Conservation (phyloP, 225 moss, liverwort and hornwort genomes). For the Pseudisothecium myosuroides region DNA sequence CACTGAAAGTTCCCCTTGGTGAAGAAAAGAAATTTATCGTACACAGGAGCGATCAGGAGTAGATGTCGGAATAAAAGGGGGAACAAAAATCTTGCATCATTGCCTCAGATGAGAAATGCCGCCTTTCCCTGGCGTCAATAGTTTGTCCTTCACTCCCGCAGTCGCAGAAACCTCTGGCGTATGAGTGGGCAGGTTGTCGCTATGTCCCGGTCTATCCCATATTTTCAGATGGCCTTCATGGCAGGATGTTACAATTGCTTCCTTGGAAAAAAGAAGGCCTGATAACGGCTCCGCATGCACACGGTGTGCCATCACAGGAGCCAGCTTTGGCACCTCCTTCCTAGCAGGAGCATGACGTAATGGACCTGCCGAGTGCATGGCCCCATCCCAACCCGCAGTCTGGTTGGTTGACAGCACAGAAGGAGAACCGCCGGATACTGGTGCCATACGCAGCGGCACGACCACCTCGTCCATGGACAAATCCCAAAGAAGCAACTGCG, state of each 20-base stretch:
- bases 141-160: constrained; percentile 67
- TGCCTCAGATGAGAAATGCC: constrained; percentile 80
- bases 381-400: constrained; percentile 64
- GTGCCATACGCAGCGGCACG: constrained; percentile 69
- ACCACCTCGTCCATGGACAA: constrained; percentile 97
- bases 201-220: constrained; percentile 88
- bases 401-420: constrained; percentile 44
- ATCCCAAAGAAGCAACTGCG: constrained; percentile 94
- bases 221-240: constrained; percentile 97
- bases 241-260: constrained; percentile 89
- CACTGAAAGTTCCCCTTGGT: constrained; percentile 1
- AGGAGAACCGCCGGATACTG: constrained; percentile 61
- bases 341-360: constrained; percentile 81
- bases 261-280: constrained; percentile 85
- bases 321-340: constrained; percentile 97
- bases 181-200: constrained; percentile 43
- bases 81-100: constrained; percentile 36
- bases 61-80: background rate
- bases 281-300: constrained; percentile 95
- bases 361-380: constrained; percentile 42
- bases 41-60: constrained; percentile 7
- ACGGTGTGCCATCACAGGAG: constrained; percentile 95
- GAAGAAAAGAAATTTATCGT: constrained; percentile 13
- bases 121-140: constrained; percentile 51
- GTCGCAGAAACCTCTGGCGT: constrained; percentile 38